Base-by-base conservation (phyloP, 176 grass and related monocot species). In the Alloteropsis semialata region DNA sequence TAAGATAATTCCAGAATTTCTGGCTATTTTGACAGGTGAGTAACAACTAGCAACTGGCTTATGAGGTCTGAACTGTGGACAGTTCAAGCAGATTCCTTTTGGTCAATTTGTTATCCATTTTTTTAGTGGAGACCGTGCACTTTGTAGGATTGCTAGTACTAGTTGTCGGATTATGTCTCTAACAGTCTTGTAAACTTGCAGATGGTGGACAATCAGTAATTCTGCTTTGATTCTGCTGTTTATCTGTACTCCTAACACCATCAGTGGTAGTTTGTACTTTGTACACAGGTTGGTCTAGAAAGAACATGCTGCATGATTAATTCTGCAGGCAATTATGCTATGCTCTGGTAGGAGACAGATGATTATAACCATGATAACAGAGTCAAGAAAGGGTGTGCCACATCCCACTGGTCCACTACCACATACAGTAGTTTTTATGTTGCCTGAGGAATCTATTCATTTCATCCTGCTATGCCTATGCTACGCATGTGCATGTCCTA, bases 401-500 rank as follows among this genome's bases (percentile, higher is more conserved):
- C 22, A n/a, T 19, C 18, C 11, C 50, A 69, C 29, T 38, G 51
- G 32, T 39, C 46, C 63, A 28, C 45, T 68, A 27, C 46, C 57
- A 19, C 62, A n/a, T n/a, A 19, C 37, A 19, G 36, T 75, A 48
- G 59, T 37, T 71, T 71, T 72, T 42, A 54, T 56, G 69, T 38
- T 76, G 53, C 16, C 30, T 62, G 68, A 61, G 32, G 41, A 73
- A 75, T 75, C 32, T 80, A 24, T 81, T 74, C 24, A 39, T 64
- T 39, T 55, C 44, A 16, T 30, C 8, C 14, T 77, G 77, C 55
- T 76, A 17, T 50, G 65, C 50, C 55, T 76, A 17, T 50, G 65
- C 50, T 30, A 81, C n/a, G 36, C 65, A 69, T 81, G 65, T 82
- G 30, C 41, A 25, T 81, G 59, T 34, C 56, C 25, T 79, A 56